Evolutionary conservation across 768 basidiomycete species (phyloP), one percentile per base, ranked within the genome.

Genomic region (Mycena leptocephala): DNA sequence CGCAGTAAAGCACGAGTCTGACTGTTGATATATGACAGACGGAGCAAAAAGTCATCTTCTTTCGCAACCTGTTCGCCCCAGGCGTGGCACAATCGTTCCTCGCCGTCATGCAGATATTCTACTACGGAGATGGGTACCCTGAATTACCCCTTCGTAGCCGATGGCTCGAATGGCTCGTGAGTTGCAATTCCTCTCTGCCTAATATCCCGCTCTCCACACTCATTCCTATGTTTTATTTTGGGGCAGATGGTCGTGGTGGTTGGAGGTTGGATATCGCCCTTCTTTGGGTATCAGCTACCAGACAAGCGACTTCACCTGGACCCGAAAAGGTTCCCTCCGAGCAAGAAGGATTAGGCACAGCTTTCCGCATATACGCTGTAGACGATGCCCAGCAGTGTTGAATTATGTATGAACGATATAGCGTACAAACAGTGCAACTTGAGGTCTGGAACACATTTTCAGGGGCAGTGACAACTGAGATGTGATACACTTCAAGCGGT

Each of bases 241-340:
- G n/a, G n/a, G n/a, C n/a, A 67, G 65, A 7, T 67, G 5, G 51
- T 55, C 11, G 48, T 67, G 24, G 41, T 64, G 9, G 41, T 43
- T 5, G 62, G 62, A 13, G 62, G 62, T 18, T 64, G 62, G 62
- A 22, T 64, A 43, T 39, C 62, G 10, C 62, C 62, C 5, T 43
- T 64, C 4, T 30, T 64, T 2, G 62, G 62, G 16, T 43, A 64
- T 43, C 48, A 51, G 22, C n/a, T 62, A n/a, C 37, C 59, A 0
- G 67, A 68, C 28, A 68, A 68, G 39, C 18, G 67, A 22, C 67
- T 68, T 18, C n/a, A 28, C 22, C 18, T 69, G 35, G 67, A 69
- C 28, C 55, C 67, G 6, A 32, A 22, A 16, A 26, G 67, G 35
- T 69, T 69, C 28, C 55, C 55, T n/a, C 28, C 55, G 26, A 43